Evolutionary conservation across 1,284 basidiomycete genomes (phyloP).

Genomic region (Papiliotrema laurentii): DNA sequence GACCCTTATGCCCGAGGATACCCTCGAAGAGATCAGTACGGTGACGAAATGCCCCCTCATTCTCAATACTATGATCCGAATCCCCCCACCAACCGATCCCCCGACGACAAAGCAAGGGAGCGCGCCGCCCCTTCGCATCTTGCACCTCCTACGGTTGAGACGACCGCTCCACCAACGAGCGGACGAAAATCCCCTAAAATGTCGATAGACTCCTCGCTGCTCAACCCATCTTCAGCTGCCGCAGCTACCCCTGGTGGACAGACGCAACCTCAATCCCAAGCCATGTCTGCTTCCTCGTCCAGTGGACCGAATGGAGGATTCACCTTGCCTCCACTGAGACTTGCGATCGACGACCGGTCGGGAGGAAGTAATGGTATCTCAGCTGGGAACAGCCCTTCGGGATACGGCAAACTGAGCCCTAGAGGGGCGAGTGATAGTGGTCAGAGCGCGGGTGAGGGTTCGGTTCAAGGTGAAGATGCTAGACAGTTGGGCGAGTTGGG

Average conservation of each 20-base stretch:
- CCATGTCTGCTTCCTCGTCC: slow-evolving; percentile 1
- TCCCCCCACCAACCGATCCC: not conserved
- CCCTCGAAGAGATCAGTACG: not conserved
- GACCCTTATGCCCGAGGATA: not conserved
- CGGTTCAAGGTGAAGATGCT: slow-evolving; percentile 3
- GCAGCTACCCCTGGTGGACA: not conserved
- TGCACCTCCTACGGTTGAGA: not conserved
- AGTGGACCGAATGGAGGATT: slow-evolving; percentile 6
- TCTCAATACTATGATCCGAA: not conserved
- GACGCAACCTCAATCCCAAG: not conserved
- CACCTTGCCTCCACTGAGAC: slow-evolving; percentile 27
- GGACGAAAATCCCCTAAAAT: slow-evolving; percentile 7
- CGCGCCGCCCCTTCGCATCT: not conserved
- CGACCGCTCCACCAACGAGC: not conserved
- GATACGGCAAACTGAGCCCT: not conserved
- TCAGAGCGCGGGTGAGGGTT: too few species aligned
- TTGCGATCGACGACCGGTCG: slow-evolving; percentile 12
- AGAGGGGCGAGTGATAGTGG: not conserved
- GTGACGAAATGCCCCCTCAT: not conserved
- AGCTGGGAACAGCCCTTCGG: not conserved
- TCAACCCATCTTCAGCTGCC: slow-evolving; percentile 2
- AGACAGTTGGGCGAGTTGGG: slow-evolving; percentile 11
- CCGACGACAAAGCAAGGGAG: not conserved
- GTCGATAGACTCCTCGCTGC: slow-evolving; percentile 3
- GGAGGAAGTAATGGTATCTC: not conserved